Evolutionary conservation across 2,329 filamentous ascomycete genomes (phyloP).

Genomic region (Plectosphaerella cucumerina): DNA sequence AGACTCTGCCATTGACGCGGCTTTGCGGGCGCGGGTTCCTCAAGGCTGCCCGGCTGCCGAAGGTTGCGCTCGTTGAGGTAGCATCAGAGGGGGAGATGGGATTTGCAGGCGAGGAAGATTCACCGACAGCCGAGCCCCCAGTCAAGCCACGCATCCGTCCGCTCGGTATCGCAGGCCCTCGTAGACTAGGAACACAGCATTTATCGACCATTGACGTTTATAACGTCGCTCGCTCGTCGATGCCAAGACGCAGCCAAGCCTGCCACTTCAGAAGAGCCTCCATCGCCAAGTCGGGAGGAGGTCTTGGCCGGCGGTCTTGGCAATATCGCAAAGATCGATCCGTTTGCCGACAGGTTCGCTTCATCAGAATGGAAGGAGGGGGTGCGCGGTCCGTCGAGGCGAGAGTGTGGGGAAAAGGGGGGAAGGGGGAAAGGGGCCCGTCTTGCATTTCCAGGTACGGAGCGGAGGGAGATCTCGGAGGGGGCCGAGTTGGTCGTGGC

Average conservation of each 20-base stretch:
- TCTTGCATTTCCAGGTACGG: background rate
- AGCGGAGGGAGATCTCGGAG: background rate
- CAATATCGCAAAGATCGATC: background rate
- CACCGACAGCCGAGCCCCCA: background rate
- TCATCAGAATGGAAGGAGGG: background rate
- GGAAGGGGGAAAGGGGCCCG: too few relatives aligned
- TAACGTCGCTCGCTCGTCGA: background rate
- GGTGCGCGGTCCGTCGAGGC: background rate
- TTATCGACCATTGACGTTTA: background rate
- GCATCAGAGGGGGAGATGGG: too few relatives aligned
- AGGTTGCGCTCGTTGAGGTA: too few relatives aligned
- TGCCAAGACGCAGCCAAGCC: background rate
- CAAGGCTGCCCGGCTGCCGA: too few relatives aligned
- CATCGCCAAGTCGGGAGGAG: background rate
- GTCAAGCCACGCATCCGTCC: background rate
- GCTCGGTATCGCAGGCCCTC: background rate
- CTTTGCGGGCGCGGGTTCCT: too few relatives aligned
- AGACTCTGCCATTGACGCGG: too few relatives aligned
- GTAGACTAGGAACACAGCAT: background rate
- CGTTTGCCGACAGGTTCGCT: background rate
- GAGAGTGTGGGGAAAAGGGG: background rate
- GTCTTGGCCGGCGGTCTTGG: background rate
- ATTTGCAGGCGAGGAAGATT: too few relatives aligned
- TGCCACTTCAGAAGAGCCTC: background rate
- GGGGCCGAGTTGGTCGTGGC: background rate